Conservation (phyloP, 306 rosid species). For the Psophocarpus tetragonolobus region DNA sequence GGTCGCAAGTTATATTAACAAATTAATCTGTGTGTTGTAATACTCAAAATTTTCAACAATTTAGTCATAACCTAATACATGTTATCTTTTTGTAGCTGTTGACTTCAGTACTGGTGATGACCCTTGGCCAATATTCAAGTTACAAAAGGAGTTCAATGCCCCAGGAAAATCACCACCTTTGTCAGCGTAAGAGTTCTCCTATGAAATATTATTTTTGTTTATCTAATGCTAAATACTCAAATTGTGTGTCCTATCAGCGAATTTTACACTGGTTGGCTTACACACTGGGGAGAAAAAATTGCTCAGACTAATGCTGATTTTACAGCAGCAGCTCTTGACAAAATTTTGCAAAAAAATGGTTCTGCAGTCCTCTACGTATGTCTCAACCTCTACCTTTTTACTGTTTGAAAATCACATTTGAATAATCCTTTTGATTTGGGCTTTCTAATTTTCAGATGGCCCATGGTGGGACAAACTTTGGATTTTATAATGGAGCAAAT, state of each 20-base stretch:
- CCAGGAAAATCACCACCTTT: constrained; percentile 95
- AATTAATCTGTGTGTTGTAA: no score
- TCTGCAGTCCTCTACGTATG: constrained; percentile 89
- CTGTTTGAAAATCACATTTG: constrained; percentile 20
- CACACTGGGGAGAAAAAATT: constrained; percentile 89
- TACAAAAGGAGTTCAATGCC: constrained; percentile 90
- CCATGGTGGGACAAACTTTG: constrained; percentile 96
- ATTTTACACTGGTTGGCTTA: constrained; percentile 97
- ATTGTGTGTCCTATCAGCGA: constrained; percentile 63
- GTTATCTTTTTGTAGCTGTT: constrained; percentile 62
- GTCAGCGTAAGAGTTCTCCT: constrained; percentile 67
- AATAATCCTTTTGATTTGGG: constrained; percentile 22
- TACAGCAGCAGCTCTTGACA: constrained; percentile 72
- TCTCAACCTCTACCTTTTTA: constrained; percentile 17
- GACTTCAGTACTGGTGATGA: constrained; percentile 83
- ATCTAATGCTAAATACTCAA: constrained; percentile 34
- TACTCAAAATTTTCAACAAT: no score
- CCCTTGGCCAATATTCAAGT: constrained; percentile 88
- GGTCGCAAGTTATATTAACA: no score
- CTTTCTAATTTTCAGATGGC: constrained; percentile 71
- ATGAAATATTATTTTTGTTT: constrained; percentile 29
- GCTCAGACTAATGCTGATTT: constrained; percentile 70
- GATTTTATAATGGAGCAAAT: constrained; percentile 91
- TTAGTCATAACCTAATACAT: constrained; percentile 32
- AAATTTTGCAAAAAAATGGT: constrained; percentile 76